Percentiles rank a stretch among this genome's conserved stretches.
Evolutionary conservation across 305 asterid species (phyloP).

Genomic region (Fraxinus dipetala): DNA sequence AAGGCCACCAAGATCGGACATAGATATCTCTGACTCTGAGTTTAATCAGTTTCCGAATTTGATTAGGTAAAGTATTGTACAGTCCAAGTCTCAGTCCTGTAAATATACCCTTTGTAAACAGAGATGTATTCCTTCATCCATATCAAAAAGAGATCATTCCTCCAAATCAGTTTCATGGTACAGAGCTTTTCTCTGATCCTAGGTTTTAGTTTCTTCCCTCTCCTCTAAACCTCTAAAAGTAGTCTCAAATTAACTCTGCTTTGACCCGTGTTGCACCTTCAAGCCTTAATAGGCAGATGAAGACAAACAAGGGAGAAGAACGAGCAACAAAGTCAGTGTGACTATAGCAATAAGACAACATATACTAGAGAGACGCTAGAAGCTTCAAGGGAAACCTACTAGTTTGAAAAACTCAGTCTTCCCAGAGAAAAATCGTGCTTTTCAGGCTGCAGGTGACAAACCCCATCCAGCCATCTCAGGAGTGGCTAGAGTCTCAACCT

Average conservation of each 20-base stretch:
- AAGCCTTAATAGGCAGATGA: neutral
- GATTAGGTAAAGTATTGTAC: neutral
- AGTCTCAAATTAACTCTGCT: neutral
- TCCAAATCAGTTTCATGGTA: neutral
- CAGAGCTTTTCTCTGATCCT: neutral
- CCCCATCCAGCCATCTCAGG: neutral
- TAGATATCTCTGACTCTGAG: neutral
- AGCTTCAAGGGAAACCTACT: neutral
- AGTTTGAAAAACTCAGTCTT: neutral
- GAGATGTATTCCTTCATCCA: neutral
- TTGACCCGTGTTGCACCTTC: neutral
- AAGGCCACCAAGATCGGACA: neutral
- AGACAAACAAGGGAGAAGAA: neutral
- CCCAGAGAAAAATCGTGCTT: neutral
- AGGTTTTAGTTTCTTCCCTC: neutral
- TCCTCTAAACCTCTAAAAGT: neutral
- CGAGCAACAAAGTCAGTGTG: neutral
- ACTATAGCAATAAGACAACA: neutral
- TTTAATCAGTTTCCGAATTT: neutral
- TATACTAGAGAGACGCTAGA: neutral
- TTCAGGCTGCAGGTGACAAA: neutral
- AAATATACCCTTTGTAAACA: neutral
- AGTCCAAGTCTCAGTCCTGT: neutral
- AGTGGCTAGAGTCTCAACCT: neutral
- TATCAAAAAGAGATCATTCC: neutral